phyloP scores from a whole-genome alignment of 352 stramenopile species.

The Globisporangium recalcitrans region DNA sequence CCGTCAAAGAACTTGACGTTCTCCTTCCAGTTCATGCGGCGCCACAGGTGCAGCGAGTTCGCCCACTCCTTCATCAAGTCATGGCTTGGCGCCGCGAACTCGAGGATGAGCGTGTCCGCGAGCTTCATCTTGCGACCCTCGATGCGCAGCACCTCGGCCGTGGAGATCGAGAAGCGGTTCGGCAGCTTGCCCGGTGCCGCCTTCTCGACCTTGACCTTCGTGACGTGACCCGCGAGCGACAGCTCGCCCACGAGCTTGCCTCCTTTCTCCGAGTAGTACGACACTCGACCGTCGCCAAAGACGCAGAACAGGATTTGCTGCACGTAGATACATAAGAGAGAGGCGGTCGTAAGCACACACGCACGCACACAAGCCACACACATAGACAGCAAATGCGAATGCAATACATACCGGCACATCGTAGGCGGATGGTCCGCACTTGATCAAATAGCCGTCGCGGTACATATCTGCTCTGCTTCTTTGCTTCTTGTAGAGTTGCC shows the following conservation, averaged over 20 bases:
- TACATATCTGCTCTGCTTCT: conserved; percentile 43
- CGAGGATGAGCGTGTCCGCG: conserved; percentile 48
- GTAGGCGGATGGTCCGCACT: conserved; percentile 42
- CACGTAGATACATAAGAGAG: background rate
- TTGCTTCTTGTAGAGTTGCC: background rate
- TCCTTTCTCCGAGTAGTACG: conserved; percentile 70
- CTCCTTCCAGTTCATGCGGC: conserved; percentile 85
- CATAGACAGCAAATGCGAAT: conserved; percentile 1
- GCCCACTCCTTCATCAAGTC: conserved; percentile 86
- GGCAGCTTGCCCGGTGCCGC: conserved; percentile 52
- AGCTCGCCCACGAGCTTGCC: conserved; percentile 57
- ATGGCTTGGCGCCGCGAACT: conserved; percentile 65
- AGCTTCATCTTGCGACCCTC: conserved; percentile 80
- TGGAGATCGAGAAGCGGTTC: conserved; percentile 68
- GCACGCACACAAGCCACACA: conserved; percentile 7
- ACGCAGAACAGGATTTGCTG: conserved; percentile 71
- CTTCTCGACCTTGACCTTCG: conserved; percentile 76
- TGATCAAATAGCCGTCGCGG: conserved; percentile 73
- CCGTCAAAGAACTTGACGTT: conserved; percentile 83
- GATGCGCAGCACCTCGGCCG: conserved; percentile 61
- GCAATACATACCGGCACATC: conserved; percentile 39
- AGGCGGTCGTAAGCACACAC: background rate
- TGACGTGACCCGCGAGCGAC: conserved; percentile 63
- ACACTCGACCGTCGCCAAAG: conserved; percentile 70
- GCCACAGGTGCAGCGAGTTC: conserved; percentile 78